Conservation (phyloP, 345 rosid genomes). For the Luvunga scandens region DNA sequence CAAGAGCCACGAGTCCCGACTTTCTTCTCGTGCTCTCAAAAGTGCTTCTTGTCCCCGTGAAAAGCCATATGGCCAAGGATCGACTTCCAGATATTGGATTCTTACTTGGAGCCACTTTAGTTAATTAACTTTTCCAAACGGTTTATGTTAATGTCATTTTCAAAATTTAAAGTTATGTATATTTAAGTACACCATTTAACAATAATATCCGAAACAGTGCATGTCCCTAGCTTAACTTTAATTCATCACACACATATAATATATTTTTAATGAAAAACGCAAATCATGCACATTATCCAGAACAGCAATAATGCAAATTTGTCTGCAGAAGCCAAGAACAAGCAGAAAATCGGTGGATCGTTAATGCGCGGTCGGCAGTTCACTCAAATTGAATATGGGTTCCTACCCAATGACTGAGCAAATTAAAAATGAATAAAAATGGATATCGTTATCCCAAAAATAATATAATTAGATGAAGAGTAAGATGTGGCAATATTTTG, state of each 20-base stretch:
- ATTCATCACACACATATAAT: no score
- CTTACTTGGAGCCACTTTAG: background rate
- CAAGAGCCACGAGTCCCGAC: background rate
- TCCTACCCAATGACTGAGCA: background rate
- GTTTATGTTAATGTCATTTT: background rate
- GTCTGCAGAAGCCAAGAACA: background rate
- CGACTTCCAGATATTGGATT: background rate
- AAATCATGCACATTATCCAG: background rate
- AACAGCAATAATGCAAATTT: constrained; percentile 3
- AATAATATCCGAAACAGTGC: no score
- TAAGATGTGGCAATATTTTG: background rate
- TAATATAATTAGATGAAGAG: background rate
- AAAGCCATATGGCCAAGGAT: background rate
- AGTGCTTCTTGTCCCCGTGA: background rate
- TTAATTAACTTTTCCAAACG: background rate
- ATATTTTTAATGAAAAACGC: no score
- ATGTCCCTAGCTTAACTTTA: no score
- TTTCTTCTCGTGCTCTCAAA: background rate
- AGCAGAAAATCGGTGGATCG: background rate
- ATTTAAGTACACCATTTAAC: no score
- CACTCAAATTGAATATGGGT: background rate
- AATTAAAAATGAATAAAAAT: background rate
- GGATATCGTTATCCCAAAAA: background rate
- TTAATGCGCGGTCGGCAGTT: background rate
- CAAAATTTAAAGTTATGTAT: no score